phyloP scores from a whole-genome alignment of 2,329 filamentous ascomycete genomes.

The Neofusicoccum laricinum region DNA sequence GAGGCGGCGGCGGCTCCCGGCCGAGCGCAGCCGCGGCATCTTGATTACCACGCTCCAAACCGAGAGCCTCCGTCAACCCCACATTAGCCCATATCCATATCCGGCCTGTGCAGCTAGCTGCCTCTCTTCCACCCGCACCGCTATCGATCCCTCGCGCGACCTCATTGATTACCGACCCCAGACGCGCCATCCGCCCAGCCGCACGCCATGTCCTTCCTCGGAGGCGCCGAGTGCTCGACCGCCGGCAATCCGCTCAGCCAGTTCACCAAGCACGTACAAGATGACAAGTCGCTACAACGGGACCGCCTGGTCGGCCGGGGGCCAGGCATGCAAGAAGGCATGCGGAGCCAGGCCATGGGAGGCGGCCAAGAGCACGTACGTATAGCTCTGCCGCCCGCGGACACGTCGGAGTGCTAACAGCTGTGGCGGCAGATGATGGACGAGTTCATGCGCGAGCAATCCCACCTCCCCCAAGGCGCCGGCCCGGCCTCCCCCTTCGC shows the following conservation, averaged over 20 bases:
- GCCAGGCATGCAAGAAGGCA: constrained; percentile 69
- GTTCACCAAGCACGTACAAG: constrained; percentile 94
- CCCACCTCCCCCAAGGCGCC: constrained; percentile 55
- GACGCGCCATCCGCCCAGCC: background rate
- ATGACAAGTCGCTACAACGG: constrained; percentile 91
- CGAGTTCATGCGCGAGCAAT: constrained; percentile 81
- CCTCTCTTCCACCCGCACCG: background rate
- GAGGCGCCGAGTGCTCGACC: constrained; percentile 94
- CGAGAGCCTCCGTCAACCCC: background rate
- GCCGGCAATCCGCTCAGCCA: constrained; percentile 94
- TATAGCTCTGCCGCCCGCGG: constrained; percentile 7
- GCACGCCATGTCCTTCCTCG: constrained; percentile 82
- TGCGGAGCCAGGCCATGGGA: constrained; percentile 69
- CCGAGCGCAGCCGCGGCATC: constrained; percentile 9
- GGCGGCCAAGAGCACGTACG: constrained; percentile 62
- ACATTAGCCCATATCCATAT: background rate
- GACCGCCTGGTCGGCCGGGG: constrained; percentile 79
- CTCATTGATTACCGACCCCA: background rate
- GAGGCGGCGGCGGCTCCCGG: constrained; percentile 1
- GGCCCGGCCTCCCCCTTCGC: constrained; percentile 57
- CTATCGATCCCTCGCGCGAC: background rate
- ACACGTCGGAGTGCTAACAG: background rate
- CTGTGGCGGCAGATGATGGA: constrained; percentile 74
- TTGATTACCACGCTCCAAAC: constrained; percentile 5
- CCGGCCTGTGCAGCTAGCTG: background rate